Conservation (phyloP, 108 stramenopile species). For the Licmophora abbreviata region DNA sequence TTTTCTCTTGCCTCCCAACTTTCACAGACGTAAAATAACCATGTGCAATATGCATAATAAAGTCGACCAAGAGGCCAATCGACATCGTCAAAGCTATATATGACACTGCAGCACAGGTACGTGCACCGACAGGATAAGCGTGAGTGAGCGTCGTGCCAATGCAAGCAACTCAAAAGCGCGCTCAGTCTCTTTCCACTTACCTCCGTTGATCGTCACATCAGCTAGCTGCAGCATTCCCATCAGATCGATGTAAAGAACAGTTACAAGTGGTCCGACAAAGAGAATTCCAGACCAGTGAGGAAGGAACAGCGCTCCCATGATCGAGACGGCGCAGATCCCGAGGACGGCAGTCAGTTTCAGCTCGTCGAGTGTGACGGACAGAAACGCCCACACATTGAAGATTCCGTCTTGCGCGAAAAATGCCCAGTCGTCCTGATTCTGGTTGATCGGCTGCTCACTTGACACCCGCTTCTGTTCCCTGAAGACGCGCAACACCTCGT, state of each 20-base stretch:
- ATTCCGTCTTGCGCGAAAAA: neutral
- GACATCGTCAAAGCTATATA: constrained; percentile 30
- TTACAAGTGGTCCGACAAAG: neutral
- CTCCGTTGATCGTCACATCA: neutral
- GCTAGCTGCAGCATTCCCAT: neutral
- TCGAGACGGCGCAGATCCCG: neutral
- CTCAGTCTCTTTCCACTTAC: no score
- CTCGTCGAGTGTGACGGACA: neutral
- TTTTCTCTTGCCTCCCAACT: neutral
- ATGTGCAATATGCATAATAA: constrained; percentile 9
- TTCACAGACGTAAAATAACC: neutral
- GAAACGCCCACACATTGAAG: no score
- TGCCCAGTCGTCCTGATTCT: neutral
- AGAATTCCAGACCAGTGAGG: constrained; percentile 7
- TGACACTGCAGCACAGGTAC: constrained; percentile 20
- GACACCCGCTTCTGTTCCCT: no score
- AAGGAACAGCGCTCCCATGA: neutral
- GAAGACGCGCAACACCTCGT: no score
- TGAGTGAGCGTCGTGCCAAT: no score
- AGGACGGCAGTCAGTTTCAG: neutral
- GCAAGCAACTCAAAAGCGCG: no score
- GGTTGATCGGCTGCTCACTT: neutral
- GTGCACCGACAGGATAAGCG: no score
- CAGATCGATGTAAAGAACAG: neutral
- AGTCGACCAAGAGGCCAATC: constrained; percentile 31